phyloP scores from a whole-genome alignment of 805 yeast species.

The Grigorovia transvaalensis region DNA sequence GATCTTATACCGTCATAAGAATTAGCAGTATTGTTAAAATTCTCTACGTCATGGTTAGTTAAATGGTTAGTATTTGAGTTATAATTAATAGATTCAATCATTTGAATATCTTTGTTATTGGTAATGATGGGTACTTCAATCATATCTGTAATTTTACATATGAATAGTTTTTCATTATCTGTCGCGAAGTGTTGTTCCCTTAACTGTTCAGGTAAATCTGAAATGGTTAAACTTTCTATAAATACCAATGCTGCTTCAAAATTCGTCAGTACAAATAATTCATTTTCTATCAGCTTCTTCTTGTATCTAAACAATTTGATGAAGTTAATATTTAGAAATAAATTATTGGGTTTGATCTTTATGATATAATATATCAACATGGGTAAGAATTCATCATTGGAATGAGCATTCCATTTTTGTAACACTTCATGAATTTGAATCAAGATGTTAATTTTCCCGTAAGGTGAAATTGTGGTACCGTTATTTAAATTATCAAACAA shows the following conservation, averaged over 20 bases:
- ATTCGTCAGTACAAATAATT: slow-evolving; percentile 26
- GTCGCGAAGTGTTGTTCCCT: slow-evolving; percentile 11
- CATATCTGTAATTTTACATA: slow-evolving; percentile 13
- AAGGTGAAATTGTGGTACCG: slow-evolving; percentile 21
- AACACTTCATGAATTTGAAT: slow-evolving; percentile 21
- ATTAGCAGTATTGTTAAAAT: slow-evolving; percentile 2
- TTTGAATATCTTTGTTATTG: background rate
- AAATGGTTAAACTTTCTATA: slow-evolving; percentile 20
- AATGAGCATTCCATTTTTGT: slow-evolving; percentile 17
- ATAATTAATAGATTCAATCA: background rate
- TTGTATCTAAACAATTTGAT: slow-evolving; percentile 26
- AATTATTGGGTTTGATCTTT: slow-evolving; percentile 14
- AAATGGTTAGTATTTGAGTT: background rate
- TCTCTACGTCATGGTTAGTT: background rate
- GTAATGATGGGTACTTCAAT: slow-evolving; percentile 11
- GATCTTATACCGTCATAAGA: slow-evolving; percentile 24
- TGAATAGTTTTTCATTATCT: slow-evolving; percentile 11
- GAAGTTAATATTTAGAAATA: slow-evolving; percentile 23
- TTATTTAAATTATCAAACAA: slow-evolving; percentile 12
- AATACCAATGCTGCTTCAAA: slow-evolving; percentile 27
- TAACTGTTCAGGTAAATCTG: slow-evolving; percentile 16
- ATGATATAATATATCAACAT: slow-evolving; percentile 23
- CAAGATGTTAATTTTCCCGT: slow-evolving; percentile 20
- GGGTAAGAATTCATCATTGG: slow-evolving; percentile 27
- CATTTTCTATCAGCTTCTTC: slow-evolving; percentile 25